Conservation (phyloP, 73 alveolate species). For the Breviolum minutum region DNA sequence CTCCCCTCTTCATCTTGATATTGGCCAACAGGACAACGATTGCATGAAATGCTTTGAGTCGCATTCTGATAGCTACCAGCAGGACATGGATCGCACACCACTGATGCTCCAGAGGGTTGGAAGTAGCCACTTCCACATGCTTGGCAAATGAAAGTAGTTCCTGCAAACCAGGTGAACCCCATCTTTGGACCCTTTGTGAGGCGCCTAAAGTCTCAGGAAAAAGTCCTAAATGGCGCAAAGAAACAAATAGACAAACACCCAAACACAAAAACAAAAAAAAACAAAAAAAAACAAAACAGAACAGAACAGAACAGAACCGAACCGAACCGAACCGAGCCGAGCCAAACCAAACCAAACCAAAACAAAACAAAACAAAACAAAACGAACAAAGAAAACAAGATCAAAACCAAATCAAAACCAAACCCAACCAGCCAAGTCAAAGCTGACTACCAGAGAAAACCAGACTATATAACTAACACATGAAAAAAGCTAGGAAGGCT, state of each 20-base stretch:
- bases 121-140: neutral
- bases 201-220: no score
- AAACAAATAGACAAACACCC: no score
- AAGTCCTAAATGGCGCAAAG: no score
- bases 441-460: neutral
- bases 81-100: neutral
- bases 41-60: neutral
- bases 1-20: conserved; percentile 29
- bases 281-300: no score
- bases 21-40: conserved; percentile 7
- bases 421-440: neutral
- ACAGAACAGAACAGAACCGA: no score
- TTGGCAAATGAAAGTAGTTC: conserved; percentile 7
- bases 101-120: conserved; percentile 21
- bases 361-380: neutral
- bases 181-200: neutral
- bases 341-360: no score
- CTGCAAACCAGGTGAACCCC: neutral
- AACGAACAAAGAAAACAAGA: no score
- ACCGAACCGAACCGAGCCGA: no score
- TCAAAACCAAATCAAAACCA: neutral
- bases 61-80: neutral
- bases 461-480: neutral
- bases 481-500: neutral
- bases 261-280: no score